These are phyloP conservation scores for Fusarium solani-melongenae DNA, from an alignment of 2,329 filamentous ascomycete genomes.

Conservation along the genomic window DNA sequence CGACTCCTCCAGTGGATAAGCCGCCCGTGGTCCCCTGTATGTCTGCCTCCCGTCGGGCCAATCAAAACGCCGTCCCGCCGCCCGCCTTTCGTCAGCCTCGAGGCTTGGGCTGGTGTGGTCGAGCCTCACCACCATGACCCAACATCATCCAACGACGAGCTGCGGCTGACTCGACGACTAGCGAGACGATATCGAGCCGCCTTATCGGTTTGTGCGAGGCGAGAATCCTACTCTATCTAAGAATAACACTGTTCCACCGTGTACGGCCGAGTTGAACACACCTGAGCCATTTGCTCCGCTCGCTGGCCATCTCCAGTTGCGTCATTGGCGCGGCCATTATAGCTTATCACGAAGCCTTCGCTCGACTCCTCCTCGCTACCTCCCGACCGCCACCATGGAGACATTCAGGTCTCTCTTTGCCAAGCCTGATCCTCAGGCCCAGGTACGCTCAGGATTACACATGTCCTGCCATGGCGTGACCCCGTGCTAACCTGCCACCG, in stretches of 20 bases:
- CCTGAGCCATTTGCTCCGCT: conserved; percentile 6
- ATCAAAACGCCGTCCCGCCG: conserved; percentile 14
- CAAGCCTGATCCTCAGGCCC: conserved; percentile 91
- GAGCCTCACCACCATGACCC: conserved; percentile 43
- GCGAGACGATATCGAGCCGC: conserved; percentile 11
- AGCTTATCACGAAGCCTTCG: not conserved
- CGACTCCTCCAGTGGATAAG: conserved; percentile 15
- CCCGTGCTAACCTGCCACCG: conserved; percentile 8
- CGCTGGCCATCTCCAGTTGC: conserved; percentile 35
- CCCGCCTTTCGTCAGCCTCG: conserved; percentile 36
- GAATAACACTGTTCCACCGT: not conserved
- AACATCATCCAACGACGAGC: conserved; percentile 34
- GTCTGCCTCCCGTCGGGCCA: conserved; percentile 11
- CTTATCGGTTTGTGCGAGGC: not conserved
- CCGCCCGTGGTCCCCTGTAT: conserved; percentile 2
- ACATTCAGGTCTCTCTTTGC: conserved; percentile 86
- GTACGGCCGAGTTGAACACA: not conserved
- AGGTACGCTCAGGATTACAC: conserved; percentile 67
- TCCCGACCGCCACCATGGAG: conserved; percentile 73
- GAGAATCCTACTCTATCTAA: not conserved
- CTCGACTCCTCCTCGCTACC: conserved; percentile 5
- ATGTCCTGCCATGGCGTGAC: not conserved
- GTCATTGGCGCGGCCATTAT: conserved; percentile 37
- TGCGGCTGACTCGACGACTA: conserved; percentile 21
- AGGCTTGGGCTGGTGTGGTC: conserved; percentile 22